These are phyloP conservation scores for Ceratocystis variospora DNA, from an alignment of 2,329 filamentous ascomycete genomes.

Conservation along the genomic window DNA sequence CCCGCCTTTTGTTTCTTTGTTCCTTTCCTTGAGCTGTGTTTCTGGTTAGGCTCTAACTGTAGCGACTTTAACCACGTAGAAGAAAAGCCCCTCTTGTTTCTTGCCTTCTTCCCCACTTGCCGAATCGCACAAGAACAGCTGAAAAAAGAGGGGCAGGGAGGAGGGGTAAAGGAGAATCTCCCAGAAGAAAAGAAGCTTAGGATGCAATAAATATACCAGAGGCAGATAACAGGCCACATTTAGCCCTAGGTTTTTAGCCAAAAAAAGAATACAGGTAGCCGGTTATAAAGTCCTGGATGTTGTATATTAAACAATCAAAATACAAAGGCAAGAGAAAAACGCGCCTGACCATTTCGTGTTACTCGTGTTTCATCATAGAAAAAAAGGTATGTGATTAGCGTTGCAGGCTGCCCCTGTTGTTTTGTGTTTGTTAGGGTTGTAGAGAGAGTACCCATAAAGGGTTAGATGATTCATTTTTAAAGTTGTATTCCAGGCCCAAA, in stretches of 20 bases:
- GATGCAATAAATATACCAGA: background rate
- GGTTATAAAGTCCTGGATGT: background rate
- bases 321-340: background rate
- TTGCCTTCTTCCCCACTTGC: conserved; percentile 13
- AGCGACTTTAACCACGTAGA: background rate
- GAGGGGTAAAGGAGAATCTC: conserved; percentile 4
- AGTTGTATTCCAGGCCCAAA: background rate
- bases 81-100: background rate
- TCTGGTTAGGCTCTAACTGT: background rate
- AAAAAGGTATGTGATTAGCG: background rate
- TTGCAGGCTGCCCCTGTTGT: background rate
- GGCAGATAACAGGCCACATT: background rate
- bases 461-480: no score
- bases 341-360: no score
- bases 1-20: background rate
- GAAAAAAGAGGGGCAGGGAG: background rate
- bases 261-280: no score
- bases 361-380: background rate
- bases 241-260: no score
- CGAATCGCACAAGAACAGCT: background rate
- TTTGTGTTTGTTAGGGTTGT: background rate
- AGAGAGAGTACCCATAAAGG: background rate
- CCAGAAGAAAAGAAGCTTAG: background rate
- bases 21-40: background rate
- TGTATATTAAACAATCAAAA: background rate